A percentile compares a stretch with the other conserved stretches of the same genome.
phyloP scores from a whole-genome alignment of 2,329 filamentous ascomycete genomes.

The Emmonsiellopsis sp. region DNA sequence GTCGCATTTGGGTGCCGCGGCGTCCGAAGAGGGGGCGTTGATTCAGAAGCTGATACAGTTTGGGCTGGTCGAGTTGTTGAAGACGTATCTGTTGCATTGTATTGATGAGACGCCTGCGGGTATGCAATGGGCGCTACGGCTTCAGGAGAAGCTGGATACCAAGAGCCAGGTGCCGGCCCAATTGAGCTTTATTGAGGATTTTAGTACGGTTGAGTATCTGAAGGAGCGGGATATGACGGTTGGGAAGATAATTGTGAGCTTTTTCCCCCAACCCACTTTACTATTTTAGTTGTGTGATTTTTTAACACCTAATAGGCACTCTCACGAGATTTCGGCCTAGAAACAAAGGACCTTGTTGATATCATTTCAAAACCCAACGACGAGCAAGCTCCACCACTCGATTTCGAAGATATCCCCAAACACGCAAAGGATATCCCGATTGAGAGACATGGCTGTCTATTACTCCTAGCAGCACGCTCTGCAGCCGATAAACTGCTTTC shows the following conservation, averaged over 20 bases:
- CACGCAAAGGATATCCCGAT: constrained; percentile 46
- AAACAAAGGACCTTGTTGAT: constrained; percentile 39
- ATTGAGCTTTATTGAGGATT: constrained; percentile 42
- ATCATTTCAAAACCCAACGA: constrained; percentile 32
- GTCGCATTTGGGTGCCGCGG: constrained; percentile 31
- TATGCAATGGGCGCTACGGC: constrained; percentile 38
- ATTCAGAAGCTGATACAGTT: constrained; percentile 50
- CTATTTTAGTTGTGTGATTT: not conserved
- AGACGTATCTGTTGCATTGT: constrained; percentile 47
- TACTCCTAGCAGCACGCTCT: constrained; percentile 46
- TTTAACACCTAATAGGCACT: constrained; percentile 31
- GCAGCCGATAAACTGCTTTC: constrained; percentile 43
- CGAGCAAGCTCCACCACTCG: constrained; percentile 34
- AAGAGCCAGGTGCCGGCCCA: constrained; percentile 40
- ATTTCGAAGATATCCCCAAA: constrained; percentile 48
- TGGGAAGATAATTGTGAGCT: constrained; percentile 45
- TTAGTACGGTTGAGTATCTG: constrained; percentile 40
- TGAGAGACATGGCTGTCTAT: constrained; percentile 46
- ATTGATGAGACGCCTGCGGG: constrained; percentile 27
- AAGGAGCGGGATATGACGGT: constrained; percentile 47
- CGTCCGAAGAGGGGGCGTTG: constrained; percentile 42
- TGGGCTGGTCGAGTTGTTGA: constrained; percentile 52
- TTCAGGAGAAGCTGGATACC: constrained; percentile 51
- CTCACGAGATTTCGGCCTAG: constrained; percentile 45
- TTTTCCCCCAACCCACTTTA: not conserved